These are phyloP conservation scores for Pseudopediastrum boryanum DNA, from an alignment of 139 green algal species.

Conservation along the genomic window DNA sequence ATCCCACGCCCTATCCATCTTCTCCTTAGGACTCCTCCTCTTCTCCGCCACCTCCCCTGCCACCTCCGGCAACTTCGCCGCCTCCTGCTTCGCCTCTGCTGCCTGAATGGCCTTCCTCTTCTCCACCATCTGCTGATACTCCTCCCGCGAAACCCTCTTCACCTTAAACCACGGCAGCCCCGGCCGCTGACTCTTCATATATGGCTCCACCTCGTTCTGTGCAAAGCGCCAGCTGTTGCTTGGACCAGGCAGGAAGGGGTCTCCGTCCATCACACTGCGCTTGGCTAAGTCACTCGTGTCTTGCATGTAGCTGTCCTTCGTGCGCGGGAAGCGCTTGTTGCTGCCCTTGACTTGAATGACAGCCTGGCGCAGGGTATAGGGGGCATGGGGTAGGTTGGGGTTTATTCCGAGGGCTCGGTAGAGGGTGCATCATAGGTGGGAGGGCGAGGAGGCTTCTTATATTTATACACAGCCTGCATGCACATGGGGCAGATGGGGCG, in stretches of 20 bases:
- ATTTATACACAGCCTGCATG: not conserved
- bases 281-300: constrained; percentile 51
- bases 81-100: not conserved
- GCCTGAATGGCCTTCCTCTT: too few relatives aligned
- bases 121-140: not conserved
- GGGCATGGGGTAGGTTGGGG: too few relatives aligned
- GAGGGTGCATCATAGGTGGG: too few relatives aligned
- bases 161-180: constrained; percentile 59
- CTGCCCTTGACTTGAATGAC: constrained; percentile 57
- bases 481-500: not conserved
- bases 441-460: too few relatives aligned
- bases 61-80: not conserved
- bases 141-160: constrained; percentile 28
- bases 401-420: too few relatives aligned
- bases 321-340: constrained; percentile 52
- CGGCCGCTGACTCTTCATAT: constrained; percentile 53
- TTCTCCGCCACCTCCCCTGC: not conserved
- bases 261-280: constrained; percentile 65
- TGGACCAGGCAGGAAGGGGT: constrained; percentile 48
- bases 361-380: constrained; percentile 15
- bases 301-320: constrained; percentile 55
- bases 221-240: constrained; percentile 51
- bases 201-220: constrained; percentile 53
- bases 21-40: not conserved
- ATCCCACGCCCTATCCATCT: not conserved